phyloP scores from a whole-genome alignment of 768 basidiomycete species.

The Calocera viscosa region DNA sequence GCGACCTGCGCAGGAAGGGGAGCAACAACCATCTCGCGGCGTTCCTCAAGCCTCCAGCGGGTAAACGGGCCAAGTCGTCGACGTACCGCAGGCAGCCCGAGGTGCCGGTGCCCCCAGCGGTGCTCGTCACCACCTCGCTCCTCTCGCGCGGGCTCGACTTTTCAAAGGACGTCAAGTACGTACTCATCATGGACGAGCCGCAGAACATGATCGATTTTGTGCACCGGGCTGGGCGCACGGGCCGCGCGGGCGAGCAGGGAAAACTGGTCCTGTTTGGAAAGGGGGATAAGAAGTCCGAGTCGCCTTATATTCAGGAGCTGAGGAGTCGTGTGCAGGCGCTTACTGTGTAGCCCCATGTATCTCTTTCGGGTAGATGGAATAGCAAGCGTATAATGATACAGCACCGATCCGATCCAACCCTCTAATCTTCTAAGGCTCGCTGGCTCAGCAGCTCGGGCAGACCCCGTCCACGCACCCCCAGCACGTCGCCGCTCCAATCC shows the following conservation, averaged over 20 bases:
- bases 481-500: conserved; percentile 66
- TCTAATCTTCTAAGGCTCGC: too few species aligned
- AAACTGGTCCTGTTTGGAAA: conserved; percentile 16
- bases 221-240: conserved; percentile 78
- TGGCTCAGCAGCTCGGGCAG: background rate
- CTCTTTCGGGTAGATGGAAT: too few species aligned
- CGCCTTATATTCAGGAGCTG: background rate
- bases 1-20: conserved; percentile 47
- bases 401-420: too few species aligned
- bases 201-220: conserved; percentile 84
- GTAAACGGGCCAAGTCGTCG: too few species aligned
- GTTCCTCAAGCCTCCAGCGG: too few species aligned
- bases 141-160: conserved; percentile 88
- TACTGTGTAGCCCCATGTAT: background rate
- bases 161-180: conserved; percentile 57
- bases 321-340: background rate
- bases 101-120: conserved; percentile 25
- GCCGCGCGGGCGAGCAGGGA: conserved; percentile 39
- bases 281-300: background rate
- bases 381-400: conserved; percentile 3
- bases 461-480: conserved; percentile 50
- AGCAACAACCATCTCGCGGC: conserved; percentile 64
- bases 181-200: conserved; percentile 80
- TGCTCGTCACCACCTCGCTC: conserved; percentile 80
- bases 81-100: conserved; percentile 15